Evolutionary conservation across 257 asterid species (phyloP), one percentile per base, ranked within the genome.

Genomic region (Lycium ferocissimum): DNA sequence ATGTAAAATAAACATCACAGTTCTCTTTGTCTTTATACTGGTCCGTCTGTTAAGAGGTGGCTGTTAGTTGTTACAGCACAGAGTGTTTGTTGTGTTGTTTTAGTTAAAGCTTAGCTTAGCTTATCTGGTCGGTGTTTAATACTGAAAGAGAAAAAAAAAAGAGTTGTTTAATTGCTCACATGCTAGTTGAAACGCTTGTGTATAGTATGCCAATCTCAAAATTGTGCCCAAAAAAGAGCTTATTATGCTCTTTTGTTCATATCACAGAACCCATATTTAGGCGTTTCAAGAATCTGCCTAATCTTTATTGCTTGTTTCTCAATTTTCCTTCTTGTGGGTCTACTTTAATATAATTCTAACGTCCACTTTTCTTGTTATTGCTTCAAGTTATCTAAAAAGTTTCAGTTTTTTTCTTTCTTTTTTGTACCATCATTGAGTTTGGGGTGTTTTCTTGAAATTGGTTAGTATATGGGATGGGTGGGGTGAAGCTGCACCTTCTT

Each of bases 251-350:
- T 84, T 84, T 85, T 85, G 87, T 86, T 88, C 81, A 85, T 61
- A 67, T 85, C 85, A 71, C 79, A 86, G 47, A 84, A 86, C 84
- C 88, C 89, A 58, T 61, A 81, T 51, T 84, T 83, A 85, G 87
- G 71, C 51, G 79, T 89, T 88, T 63, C 87, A 87, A 84, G 86
- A 76, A 86, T 79, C 88, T 84, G 18, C 57, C 80, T 79, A 82
- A 84, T 83, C 88, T 85, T 83, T 88, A 58, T 91, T 92, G 89
- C 93, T 94, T 95, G 92, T 88, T 86, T 88, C 92, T 92, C 89
- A 93, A 95, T 93, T 88, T 92, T 90, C 84, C 88, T 70, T 40
- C 45, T 37, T 35, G 18, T 38, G 22, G 71, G 37, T 83, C 89
- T 85, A 86, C 92, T 90, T 87, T 91, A 89, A 89, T 88, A 91